phyloP scores from a whole-genome alignment of 208 protist species.

The Acanthamoeba triangularis region DNA sequence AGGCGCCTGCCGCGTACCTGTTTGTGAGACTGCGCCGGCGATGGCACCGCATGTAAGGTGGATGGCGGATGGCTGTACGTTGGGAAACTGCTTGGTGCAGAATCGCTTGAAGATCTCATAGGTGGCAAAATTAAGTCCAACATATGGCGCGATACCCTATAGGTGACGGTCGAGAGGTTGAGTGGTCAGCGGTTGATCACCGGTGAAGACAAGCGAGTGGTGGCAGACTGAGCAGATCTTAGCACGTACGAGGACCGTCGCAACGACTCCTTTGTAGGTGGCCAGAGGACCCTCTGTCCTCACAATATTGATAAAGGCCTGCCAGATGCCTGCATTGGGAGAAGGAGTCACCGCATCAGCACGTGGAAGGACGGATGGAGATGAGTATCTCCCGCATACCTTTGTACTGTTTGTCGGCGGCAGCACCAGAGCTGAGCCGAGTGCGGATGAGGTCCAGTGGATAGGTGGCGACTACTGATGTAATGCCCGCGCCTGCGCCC shows the following conservation, averaged over 20 bases:
- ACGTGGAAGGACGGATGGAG: too few relatives aligned
- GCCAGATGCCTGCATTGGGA: slow-evolving; percentile 20
- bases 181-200: too few relatives aligned
- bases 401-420: slow-evolving; percentile 84
- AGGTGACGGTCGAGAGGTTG: too few relatives aligned
- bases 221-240: too few relatives aligned
- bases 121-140: slow-evolving; percentile 85
- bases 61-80: slow-evolving; percentile 39
- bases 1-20: slow-evolving; percentile 75
- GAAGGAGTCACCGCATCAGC: too few relatives aligned
- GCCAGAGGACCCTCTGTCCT: slow-evolving; percentile 60
- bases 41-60: slow-evolving; percentile 78
- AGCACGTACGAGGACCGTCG: slow-evolving; percentile 52
- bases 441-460: slow-evolving; percentile 96
- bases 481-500: slow-evolving; percentile 95
- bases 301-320: slow-evolving; percentile 59
- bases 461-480: slow-evolving; percentile 95
- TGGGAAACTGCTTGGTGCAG: slow-evolving; percentile 1
- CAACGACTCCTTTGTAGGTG: slow-evolving; percentile 54
- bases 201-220: too few relatives aligned
- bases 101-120: slow-evolving; percentile 82
- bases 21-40: slow-evolving; percentile 83
- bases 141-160: slow-evolving; percentile 85
- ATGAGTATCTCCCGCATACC: too few relatives aligned
- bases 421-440: slow-evolving; percentile 91